Evolutionary conservation across 2,329 filamentous ascomycete species (phyloP).

Genomic region (Biscogniauxia marginata): DNA sequence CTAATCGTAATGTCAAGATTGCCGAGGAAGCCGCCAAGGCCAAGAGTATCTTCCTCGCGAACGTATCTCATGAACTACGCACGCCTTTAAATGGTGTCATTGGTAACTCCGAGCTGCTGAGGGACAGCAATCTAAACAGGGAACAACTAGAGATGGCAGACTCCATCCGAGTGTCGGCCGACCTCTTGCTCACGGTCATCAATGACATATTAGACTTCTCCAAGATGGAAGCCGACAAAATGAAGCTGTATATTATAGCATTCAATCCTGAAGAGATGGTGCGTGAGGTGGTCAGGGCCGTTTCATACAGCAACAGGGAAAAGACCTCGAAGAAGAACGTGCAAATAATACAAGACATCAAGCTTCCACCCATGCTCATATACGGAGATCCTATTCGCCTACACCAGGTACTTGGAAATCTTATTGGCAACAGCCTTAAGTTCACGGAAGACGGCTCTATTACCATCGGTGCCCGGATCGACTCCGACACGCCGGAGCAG

Average conservation of each 20-base stretch:
- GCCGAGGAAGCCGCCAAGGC: conserved; percentile 82
- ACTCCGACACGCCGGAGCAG: conserved; percentile 66
- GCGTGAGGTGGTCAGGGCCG: conserved; percentile 63
- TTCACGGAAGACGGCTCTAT: conserved; percentile 87
- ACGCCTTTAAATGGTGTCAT: conserved; percentile 87
- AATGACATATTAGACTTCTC: conserved; percentile 97
- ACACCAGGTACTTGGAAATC: conserved; percentile 72
- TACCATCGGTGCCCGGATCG: conserved; percentile 74
- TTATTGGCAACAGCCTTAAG: conserved; percentile 91
- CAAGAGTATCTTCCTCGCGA: conserved; percentile 77
- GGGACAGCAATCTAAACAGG: conserved; percentile 70
- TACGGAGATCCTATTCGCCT: conserved; percentile 66
- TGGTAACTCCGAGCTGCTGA: conserved; percentile 79
- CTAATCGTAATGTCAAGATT: conserved; percentile 74
- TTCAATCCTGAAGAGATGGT: conserved; percentile 69
- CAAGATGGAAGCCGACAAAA: conserved; percentile 85
- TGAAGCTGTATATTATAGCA: conserved; percentile 74
- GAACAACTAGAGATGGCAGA: conserved; percentile 86
- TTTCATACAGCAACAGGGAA: conserved; percentile 64
- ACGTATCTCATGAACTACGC: conserved; percentile 77
- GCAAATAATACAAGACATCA: conserved; percentile 68
- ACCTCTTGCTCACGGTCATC: conserved; percentile 86
- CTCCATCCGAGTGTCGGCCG: conserved; percentile 81
- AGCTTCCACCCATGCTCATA: conserved; percentile 69
- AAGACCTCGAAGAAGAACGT: conserved; percentile 63